A percentile compares a stretch with the other conserved stretches of the same genome.
phyloP scores from a whole-genome alignment of 106 monocot species.

The Dendrobium chrysotoxum region DNA sequence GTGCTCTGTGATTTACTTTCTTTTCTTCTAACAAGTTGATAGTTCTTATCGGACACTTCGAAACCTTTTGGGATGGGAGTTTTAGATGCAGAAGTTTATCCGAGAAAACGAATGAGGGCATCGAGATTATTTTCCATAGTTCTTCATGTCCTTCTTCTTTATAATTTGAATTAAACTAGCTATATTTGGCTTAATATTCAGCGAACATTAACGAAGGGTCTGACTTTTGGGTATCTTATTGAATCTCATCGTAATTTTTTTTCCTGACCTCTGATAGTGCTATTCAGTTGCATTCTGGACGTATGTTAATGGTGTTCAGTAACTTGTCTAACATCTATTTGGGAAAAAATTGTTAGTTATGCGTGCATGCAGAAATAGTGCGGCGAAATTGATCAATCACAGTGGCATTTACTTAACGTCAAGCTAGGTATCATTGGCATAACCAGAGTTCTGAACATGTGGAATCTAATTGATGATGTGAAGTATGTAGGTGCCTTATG shows the following conservation, averaged over 20 bases:
- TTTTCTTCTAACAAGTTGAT: not conserved
- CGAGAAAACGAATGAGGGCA: not conserved
- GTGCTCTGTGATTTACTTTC: not conserved
- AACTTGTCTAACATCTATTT: too few relatives aligned
- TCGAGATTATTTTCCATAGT: not conserved
- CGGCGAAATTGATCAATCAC: too few relatives aligned
- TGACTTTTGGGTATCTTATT: not conserved
- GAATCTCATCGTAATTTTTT: not conserved
- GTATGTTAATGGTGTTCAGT: not conserved
- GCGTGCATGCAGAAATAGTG: too few relatives aligned
- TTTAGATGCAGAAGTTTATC: not conserved
- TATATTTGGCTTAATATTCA: not conserved
- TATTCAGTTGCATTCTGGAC: not conserved
- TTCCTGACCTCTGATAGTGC: not conserved
- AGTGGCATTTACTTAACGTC: too few relatives aligned
- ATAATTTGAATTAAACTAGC: not conserved
- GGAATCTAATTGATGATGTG: too few relatives aligned
- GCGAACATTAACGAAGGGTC: not conserved
- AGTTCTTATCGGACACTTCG: too few relatives aligned
- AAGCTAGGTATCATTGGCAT: too few relatives aligned
- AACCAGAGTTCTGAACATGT: too few relatives aligned
- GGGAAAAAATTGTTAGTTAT: too few relatives aligned
- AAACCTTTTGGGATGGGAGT: not conserved
- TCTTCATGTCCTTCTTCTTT: constrained; percentile 3
- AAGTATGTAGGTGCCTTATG: too few relatives aligned